Conservation (phyloP, 2,329 filamentous ascomycete species). For the Trichoderma koningii region DNA sequence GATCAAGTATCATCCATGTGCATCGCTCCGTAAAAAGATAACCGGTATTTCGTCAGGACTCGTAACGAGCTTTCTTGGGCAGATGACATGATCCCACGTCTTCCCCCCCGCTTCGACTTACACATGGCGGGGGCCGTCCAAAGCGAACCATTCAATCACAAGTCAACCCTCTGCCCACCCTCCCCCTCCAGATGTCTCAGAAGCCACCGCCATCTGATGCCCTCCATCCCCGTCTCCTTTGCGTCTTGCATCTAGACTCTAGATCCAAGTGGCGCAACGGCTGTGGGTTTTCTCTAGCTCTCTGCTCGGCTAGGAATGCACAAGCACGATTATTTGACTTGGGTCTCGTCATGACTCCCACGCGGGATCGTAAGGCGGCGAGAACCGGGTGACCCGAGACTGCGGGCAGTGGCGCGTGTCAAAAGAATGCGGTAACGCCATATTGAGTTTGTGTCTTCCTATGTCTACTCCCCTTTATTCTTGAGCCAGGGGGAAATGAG, state of each 20-base stretch:
- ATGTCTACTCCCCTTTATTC: not conserved
- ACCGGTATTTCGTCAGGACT: slow-evolving; percentile 7
- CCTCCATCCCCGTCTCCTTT: not conserved
- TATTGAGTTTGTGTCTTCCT: not conserved
- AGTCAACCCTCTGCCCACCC: not conserved
- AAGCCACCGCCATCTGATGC: slow-evolving; percentile 12
- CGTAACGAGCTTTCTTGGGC: not conserved
- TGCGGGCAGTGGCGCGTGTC: slow-evolving; percentile 11
- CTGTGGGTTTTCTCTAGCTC: not conserved
- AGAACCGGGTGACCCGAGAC: slow-evolving; percentile 15
- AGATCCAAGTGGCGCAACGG: slow-evolving; percentile 15
- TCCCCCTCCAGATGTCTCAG: slow-evolving; percentile 6
- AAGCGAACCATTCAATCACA: not conserved
- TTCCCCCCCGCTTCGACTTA: not conserved
- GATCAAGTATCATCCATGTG: too few species aligned
- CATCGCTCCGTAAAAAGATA: too few species aligned
- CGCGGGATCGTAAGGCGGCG: not conserved
- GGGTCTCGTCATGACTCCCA: not conserved
- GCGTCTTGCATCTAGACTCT: not conserved
- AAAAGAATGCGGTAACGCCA: not conserved
- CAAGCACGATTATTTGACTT: not conserved
- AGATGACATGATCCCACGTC: slow-evolving; percentile 7
- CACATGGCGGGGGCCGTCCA: not conserved
- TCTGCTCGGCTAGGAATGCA: not conserved
- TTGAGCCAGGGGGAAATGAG: not conserved